Evolutionary conservation across 2,329 filamentous ascomycete genomes (phyloP), one percentile per base, ranked within the genome.

Genomic region (Aspergillus niger): DNA sequence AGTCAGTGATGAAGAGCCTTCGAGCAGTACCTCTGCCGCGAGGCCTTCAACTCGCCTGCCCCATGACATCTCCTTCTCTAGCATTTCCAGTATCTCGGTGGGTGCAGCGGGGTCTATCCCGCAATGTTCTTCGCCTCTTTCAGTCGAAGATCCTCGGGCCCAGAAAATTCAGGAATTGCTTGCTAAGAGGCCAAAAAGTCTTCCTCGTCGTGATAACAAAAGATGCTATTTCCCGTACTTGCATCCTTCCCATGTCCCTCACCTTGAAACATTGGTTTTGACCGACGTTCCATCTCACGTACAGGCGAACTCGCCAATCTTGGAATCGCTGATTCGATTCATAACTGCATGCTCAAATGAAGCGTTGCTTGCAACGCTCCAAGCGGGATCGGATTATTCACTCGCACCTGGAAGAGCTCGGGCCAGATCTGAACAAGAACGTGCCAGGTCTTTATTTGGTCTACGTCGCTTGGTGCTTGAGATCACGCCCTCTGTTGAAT

Each of bases 291-390:
- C 86, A 0, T 76, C 73, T 5, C 73, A 77, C 43, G 73, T 79
- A 5, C 71, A 73, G 5, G 67, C 69, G 8, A 77, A 77, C 26
- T 80, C 80, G 2, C 66, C 75, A 0, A 73, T 84, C 17, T 62
- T 78, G 5, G 63, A 75, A 11, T 71, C 79, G 6, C 71, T 88
- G 5, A 82, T 80, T 49, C 73, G 79, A 11, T 87, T 86, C 69
- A 82, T 88, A 62, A 80, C 77, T 55, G 79, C 82, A 47, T 87
- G 85, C 65, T 84, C 84, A 13, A 79, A 83, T 57, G 85, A 88
- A 73, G 72, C 80, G 0, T 70, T 79, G 10, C 78, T 86, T 8
- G 84, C 85, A 20, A 78, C 73, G 4, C 76, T 83, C 11, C 80
- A 83, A 65, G 84, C 85, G 2, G 75, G 74, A 38, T 79, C 82